Evolutionary conservation across 2,329 filamentous ascomycete species (phyloP).

Genomic region (Trichoderma aggressivum): DNA sequence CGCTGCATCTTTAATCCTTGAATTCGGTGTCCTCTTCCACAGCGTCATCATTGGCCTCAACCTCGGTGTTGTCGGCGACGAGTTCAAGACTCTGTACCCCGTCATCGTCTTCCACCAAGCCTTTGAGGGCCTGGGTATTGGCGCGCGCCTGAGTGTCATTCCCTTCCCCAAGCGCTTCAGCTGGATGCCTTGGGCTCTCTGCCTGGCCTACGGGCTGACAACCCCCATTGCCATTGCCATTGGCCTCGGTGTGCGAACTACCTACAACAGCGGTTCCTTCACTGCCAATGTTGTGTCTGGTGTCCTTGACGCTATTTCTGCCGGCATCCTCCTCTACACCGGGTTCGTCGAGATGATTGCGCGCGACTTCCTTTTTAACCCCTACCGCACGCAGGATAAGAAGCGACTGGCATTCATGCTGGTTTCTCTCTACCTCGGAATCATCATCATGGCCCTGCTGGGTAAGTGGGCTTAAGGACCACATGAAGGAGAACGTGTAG

Average conservation of each 20-base stretch:
- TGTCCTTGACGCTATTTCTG: conserved; percentile 77
- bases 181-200: conserved; percentile 49
- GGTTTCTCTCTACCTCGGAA: conserved; percentile 62
- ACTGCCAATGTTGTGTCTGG: conserved; percentile 66
- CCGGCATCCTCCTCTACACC: conserved; percentile 84
- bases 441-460: conserved; percentile 70
- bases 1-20: conserved; percentile 47
- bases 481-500: too few relatives aligned
- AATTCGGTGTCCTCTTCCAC: conserved; percentile 62
- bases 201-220: conserved; percentile 47
- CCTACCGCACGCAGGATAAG: conserved; percentile 61
- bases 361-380: conserved; percentile 88
- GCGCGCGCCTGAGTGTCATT: conserved; percentile 56
- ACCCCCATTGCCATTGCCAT: conserved; percentile 51
- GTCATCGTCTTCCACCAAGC: conserved; percentile 62
- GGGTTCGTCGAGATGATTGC: conserved; percentile 85
- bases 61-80: conserved; percentile 54
- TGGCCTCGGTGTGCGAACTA: conserved; percentile 43
- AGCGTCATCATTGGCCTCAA: conserved; percentile 62
- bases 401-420: conserved; percentile 52
- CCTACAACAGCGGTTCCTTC: conserved; percentile 28
- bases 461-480: conserved; percentile 68
- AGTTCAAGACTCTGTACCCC: conserved; percentile 56
- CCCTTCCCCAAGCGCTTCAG: conserved; percentile 41
- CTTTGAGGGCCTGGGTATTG: conserved; percentile 62